A percentile compares a stretch with the other conserved stretches of the same genome.
These are phyloP conservation scores for Pinus taeda DNA, from an alignment of 75 land plant species.

Conservation along the genomic window DNA sequence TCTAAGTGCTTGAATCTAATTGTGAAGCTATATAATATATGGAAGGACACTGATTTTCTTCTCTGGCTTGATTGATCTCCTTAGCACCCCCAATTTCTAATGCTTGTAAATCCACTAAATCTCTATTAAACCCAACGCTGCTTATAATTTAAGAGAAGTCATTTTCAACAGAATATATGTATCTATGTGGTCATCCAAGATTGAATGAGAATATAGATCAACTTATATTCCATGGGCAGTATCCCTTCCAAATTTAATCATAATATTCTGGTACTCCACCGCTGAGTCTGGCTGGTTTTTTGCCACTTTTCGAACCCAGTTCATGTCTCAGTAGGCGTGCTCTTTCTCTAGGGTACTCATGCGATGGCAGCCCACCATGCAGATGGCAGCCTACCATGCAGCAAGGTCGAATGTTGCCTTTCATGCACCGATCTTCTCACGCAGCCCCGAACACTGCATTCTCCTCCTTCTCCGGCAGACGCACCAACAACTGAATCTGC, in stretches of 20 bases:
- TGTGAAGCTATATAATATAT: not conserved
- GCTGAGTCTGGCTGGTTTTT: not conserved
- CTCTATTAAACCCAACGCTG: not conserved
- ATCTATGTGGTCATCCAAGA: not conserved
- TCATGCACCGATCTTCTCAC: too few relatives aligned
- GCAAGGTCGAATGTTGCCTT: too few relatives aligned
- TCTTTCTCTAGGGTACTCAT: too few relatives aligned
- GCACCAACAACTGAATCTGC: too few relatives aligned
- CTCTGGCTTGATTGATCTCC: not conserved
- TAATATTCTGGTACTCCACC: too few relatives aligned
- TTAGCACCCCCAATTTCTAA: not conserved
- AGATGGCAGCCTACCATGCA: too few relatives aligned
- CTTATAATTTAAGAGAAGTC: not conserved
- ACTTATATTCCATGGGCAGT: not conserved
- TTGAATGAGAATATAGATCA: not conserved
- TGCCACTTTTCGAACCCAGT: too few relatives aligned
- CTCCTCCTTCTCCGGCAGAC: too few relatives aligned
- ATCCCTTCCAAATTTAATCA: not conserved
- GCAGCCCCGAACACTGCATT: too few relatives aligned
- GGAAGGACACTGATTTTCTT: not conserved
- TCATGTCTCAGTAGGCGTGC: too few relatives aligned
- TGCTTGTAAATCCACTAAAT: slow-evolving; percentile 1
- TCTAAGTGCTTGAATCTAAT: not conserved
- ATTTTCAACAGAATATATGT: not conserved
- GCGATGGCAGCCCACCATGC: too few relatives aligned